These are phyloP conservation scores for Cercospora sp. DNA, from an alignment of 2,329 filamentous ascomycete genomes.

Conservation along the genomic window DNA sequence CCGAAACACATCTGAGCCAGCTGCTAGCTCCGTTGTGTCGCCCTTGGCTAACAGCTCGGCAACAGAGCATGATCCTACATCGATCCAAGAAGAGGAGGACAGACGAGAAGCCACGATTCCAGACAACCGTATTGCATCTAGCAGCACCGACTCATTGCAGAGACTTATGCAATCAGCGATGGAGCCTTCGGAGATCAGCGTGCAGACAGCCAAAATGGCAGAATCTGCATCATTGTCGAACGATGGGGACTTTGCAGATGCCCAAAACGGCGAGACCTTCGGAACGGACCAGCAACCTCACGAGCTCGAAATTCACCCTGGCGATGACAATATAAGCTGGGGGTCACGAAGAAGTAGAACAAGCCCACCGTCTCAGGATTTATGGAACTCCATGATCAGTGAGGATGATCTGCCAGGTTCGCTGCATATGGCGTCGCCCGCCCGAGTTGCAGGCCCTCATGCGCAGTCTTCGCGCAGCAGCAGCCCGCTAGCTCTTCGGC, in stretches of 20 bases:
- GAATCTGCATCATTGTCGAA: slow-evolving; percentile 27
- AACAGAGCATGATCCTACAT: neutral
- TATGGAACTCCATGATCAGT: slow-evolving; percentile 38
- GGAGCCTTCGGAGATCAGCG: neutral
- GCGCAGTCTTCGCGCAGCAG: slow-evolving; percentile 22
- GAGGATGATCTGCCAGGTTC: slow-evolving; percentile 37
- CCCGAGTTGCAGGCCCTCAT: slow-evolving; percentile 19
- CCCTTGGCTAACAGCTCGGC: neutral
- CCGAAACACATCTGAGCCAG: neutral
- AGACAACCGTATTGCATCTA: neutral
- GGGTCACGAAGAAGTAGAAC: slow-evolving; percentile 35
- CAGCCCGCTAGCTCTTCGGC: slow-evolving; percentile 24
- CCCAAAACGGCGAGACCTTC: slow-evolving; percentile 40
- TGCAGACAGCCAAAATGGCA: neutral
- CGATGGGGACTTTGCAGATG: slow-evolving; percentile 46
- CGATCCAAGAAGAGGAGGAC: slow-evolving; percentile 4
- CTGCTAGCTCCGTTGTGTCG: neutral
- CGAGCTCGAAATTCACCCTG: slow-evolving; percentile 37
- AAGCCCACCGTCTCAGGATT: slow-evolving; percentile 30
- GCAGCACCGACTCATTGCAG: slow-evolving; percentile 3
- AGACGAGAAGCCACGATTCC: neutral
- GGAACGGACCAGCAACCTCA: slow-evolving; percentile 8
- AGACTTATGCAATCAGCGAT: slow-evolving; percentile 10
- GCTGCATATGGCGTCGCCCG: slow-evolving; percentile 24
- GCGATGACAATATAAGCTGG: slow-evolving; percentile 43